These are phyloP conservation scores for Cladobotryum protrusum DNA, from an alignment of 2,329 filamentous ascomycete genomes.

Conservation along the genomic window DNA sequence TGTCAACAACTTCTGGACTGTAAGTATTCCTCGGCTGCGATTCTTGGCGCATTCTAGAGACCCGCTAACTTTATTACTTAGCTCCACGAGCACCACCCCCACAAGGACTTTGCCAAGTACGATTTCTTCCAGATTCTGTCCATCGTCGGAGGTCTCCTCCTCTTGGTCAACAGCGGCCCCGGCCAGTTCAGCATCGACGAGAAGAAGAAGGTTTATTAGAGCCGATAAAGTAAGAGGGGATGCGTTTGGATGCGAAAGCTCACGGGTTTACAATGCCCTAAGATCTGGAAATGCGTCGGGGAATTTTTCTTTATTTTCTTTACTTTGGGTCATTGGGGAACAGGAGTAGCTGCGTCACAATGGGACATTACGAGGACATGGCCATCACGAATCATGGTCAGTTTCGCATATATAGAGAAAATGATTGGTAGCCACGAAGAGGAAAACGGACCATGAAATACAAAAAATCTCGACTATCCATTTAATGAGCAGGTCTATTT, in stretches of 20 bases:
- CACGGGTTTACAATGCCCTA: conserved; percentile 5
- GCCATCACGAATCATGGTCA: conserved; percentile 2
- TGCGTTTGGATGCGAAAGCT: conserved; percentile 8
- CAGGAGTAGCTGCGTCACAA: conserved; percentile 2
- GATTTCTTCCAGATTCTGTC: conserved; percentile 99
- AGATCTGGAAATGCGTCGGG: conserved; percentile 5
- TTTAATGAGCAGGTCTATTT: too few relatives aligned
- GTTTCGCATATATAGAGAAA: conserved; percentile 10
- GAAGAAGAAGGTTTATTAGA: conserved; percentile 99
- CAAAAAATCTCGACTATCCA: background rate
- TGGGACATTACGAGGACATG: conserved; percentile 8
- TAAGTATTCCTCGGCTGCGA: conserved; percentile 42
- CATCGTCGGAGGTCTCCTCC: conserved; percentile 91
- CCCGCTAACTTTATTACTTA: conserved; percentile 29
- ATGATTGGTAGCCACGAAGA: conserved; percentile 1
- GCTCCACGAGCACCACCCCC: conserved; percentile 95
- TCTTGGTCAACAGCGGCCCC: conserved; percentile 97
- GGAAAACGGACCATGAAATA: conserved; percentile 1
- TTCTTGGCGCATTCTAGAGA: background rate
- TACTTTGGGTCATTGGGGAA: conserved; percentile 8
- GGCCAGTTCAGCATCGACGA: conserved; percentile 98
- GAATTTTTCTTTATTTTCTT: conserved; percentile 4
- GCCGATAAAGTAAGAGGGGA: background rate
- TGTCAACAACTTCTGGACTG: conserved; percentile 99
- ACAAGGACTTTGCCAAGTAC: conserved; percentile 99